Conservation (phyloP, 2,329 filamentous ascomycete genomes). For the Fusarium graminum region DNA sequence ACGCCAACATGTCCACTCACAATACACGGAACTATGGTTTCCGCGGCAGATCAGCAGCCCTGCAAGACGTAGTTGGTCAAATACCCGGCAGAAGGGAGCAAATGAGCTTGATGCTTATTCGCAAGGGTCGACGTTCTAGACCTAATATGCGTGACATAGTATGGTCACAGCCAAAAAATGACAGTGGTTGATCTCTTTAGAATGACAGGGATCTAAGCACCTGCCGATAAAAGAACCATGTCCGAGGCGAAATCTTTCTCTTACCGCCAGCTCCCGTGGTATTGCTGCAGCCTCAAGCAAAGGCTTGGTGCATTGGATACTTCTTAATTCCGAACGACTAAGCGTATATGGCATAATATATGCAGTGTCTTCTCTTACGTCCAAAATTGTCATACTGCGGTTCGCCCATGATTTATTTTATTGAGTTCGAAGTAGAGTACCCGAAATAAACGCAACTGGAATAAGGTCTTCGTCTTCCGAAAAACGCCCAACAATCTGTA, state of each 20-base stretch:
- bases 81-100: neutral
- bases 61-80: neutral
- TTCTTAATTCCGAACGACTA: no score
- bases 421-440: neutral
- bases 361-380: neutral
- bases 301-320: no score
- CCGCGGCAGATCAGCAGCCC: neutral
- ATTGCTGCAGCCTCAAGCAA: no score
- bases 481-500: slow-evolving; percentile 21
- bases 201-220: neutral
- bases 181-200: no score
- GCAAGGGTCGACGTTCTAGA: no score
- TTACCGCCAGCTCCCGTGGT: neutral
- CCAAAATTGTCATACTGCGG: no score
- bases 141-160: no score
- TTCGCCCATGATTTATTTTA: neutral
- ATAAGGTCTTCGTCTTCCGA: slow-evolving; percentile 33
- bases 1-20: neutral
- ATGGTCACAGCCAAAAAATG: no score
- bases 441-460: neutral
- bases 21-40: neutral
- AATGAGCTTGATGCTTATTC: neutral
- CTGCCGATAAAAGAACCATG: slow-evolving; percentile 1
- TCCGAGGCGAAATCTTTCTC: neutral
- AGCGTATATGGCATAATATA: no score